Conservation (phyloP, 1,139 yeast species). For the Nakaseomyces nivariensis region DNA sequence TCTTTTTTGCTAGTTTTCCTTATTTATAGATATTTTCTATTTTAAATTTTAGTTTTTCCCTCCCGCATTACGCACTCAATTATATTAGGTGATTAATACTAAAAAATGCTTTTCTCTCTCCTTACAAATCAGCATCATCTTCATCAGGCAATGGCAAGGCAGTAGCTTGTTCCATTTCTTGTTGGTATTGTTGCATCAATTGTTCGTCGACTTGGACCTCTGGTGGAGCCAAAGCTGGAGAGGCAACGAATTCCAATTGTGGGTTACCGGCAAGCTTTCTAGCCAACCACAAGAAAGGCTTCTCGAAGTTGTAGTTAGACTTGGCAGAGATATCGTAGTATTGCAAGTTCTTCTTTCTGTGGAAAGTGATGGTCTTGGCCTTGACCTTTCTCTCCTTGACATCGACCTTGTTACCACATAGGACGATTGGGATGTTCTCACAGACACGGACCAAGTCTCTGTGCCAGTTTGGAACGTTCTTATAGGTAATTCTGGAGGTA, state of each 20-base stretch:
- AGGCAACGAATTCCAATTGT: slow-evolving; percentile 94
- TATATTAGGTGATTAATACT: no score
- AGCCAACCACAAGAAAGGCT: slow-evolving; percentile 99
- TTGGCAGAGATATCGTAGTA: slow-evolving; percentile 99
- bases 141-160: slow-evolving; percentile 99
- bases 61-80: no score
- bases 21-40: no score
- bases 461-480: slow-evolving; percentile 99
- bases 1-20: no score
- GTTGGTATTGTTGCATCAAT: slow-evolving; percentile 96
- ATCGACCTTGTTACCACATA: slow-evolving; percentile 99
- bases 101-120: neutral
- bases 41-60: no score
- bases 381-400: slow-evolving; percentile 99
- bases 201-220: slow-evolving; percentile 96
- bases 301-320: slow-evolving; percentile 98
- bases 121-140: slow-evolving; percentile 95
- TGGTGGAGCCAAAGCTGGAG: slow-evolving; percentile 99
- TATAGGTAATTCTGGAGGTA: slow-evolving; percentile 97
- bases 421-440: slow-evolving; percentile 97
- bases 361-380: slow-evolving; percentile 99
- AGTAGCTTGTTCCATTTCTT: slow-evolving; percentile 98
- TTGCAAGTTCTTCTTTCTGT: slow-evolving; percentile 99
- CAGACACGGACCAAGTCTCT: slow-evolving; percentile 98
- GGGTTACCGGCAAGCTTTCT: slow-evolving; percentile 99